Evolutionary conservation across 768 basidiomycete species (phyloP), one percentile per base, ranked within the genome.

Genomic region (Suillus subluteus): DNA sequence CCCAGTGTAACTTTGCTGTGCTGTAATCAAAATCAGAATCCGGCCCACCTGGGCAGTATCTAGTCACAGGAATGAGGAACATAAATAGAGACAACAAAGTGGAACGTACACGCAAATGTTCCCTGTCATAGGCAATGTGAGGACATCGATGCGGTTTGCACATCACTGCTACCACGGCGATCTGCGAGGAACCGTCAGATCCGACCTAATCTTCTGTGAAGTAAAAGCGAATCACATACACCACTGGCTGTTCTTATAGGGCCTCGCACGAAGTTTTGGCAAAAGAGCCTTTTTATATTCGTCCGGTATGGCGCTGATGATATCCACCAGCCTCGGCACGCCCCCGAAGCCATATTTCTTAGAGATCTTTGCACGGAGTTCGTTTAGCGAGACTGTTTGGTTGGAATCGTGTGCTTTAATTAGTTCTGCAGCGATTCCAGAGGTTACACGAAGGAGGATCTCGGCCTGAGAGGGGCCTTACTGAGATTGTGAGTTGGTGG

Each of bases 21-120:
- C 96, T 98, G 74, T 99, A 99, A 76, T 99, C 98, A 70, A 99
- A 99, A 79, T 99, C 98, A 1, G 98, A 99, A 78, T 99, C 98
- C 5, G 98, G 98, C 21, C 98, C 98, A 65, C 98, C 98, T 6
- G 98, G 98, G 75, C 98, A 99, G 77, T 99, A 98, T 44, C 95
- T 96, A n/a, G 68, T 40, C 4, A 15, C 15, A 4, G 35, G 38
- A 65, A 8, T 69, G 56, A 68, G 26, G 52, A 68, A 66, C 16
- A 58, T 1, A 62, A 3, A n/a, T 21, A 1, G 62, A 43, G 52
- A 58, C 5, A 15, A 41, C 16, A 21, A 48, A 50, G 30, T 46
- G 1, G 48, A 9, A 81, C 91, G 69, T 78, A 97, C 91, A 99
- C 98, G 80, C 98, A 99, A 65, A 99, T 99, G 73, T 99, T 99